phyloP scores from a whole-genome alignment of 305 asterid species.

The Fraxinus angustifolia region DNA sequence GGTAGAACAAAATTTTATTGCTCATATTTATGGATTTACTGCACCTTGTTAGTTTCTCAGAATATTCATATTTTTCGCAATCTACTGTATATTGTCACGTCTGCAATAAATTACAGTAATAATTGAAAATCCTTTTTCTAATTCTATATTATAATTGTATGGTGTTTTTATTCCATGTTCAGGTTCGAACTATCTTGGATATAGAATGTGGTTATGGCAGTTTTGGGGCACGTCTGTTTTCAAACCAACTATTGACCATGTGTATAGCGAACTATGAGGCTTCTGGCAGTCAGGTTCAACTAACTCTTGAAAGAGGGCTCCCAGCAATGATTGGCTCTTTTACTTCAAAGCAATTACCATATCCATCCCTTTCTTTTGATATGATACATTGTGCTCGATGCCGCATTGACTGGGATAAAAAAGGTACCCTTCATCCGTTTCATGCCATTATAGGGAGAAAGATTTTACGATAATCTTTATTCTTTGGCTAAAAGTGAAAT shows the following conservation, averaged over 20 bases:
- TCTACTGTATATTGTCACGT: not conserved
- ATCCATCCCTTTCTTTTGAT: constrained; percentile 90
- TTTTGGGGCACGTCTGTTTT: constrained; percentile 89
- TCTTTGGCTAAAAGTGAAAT: not conserved
- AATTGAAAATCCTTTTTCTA: not conserved
- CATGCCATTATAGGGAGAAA: not conserved
- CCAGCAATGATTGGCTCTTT: constrained; percentile 98
- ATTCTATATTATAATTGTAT: constrained; percentile 5
- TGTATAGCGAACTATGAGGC: constrained; percentile 93
- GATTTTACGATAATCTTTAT: not conserved
- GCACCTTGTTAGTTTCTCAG: constrained; percentile 4
- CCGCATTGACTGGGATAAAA: constrained; percentile 86
- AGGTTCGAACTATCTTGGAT: constrained; percentile 89
- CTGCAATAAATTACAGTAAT: not conserved
- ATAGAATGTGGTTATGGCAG: constrained; percentile 98
- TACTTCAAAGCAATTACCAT: constrained; percentile 82
- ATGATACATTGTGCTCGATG: constrained; percentile 97
- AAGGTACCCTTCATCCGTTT: constrained; percentile 49
- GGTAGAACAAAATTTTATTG: not conserved
- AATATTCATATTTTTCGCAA: not conserved
- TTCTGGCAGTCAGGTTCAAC: constrained; percentile 98
- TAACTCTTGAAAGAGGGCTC: constrained; percentile 96
- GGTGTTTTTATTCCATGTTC: constrained; percentile 29
- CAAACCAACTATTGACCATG: constrained; percentile 76
- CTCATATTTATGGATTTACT: not conserved